Base-by-base conservation (phyloP, 2,329 filamentous ascomycete species). In the Neospermospora avenae region DNA sequence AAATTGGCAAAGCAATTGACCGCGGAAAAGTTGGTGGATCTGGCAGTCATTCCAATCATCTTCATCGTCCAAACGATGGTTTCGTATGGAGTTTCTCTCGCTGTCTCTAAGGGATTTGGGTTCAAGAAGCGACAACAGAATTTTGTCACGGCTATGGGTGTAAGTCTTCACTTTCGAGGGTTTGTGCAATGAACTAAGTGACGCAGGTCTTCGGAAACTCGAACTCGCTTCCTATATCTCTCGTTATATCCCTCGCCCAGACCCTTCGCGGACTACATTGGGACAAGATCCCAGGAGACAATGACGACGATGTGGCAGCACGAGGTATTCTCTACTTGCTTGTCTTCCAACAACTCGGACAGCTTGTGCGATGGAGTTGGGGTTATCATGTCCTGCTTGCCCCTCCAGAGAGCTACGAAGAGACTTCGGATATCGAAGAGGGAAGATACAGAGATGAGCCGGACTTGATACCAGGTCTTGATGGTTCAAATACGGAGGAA, bases 301-400 rank as follows among this genome's bases (percentile, higher is more conserved):
- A 96, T 70, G 93, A 98, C 70, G 90, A 96, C 60, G 91, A 98
- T 74, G 95, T 99, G 20, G 93, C 85, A 24, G 93, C 95, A 2
- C 86, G 95, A 63, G 95, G 95, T 61, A 98, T 99, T 63, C 79
- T 99, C 0, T 99, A 99, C 72, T 82, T 99, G 11, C 81, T 99
- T 63, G 96, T 99, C 67, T 99, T 99, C 77, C 95, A 99, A 77
- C 95, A 99, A 74, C 84, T 99, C 3, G 95, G 95, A 22, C 95
- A 99, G 75, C 80, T 98, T 25, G 87, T 99, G 20, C 85, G 95
- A 61, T 99, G 95, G 95, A 97, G 91, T 64, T 99, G 95, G 95
- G 95, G 95, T 11, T 98, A 96, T 74, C 92, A 96, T 69, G 87
- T 98, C 39, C 80, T 99, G 18, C 80, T 99, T n/a, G 93, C 93